Percentiles rank a stretch among this genome's conserved stretches.
Evolutionary conservation across 2,329 filamentous ascomycete species (phyloP).

Genomic region (Penicillium sp.): DNA sequence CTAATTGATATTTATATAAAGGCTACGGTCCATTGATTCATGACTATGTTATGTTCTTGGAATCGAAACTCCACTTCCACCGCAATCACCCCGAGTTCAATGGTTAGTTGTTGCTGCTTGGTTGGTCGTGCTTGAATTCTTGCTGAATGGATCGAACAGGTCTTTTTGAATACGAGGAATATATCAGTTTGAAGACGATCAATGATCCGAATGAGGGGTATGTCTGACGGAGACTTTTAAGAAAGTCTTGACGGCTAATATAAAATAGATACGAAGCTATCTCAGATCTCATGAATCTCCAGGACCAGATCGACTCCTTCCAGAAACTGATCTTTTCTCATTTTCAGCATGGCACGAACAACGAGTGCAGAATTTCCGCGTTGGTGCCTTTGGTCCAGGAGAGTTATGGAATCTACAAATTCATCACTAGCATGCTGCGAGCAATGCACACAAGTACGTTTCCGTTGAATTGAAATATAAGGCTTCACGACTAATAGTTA

Average conservation of each 20-base stretch:
- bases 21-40: slow-evolving; percentile 86
- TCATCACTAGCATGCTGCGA: slow-evolving; percentile 97
- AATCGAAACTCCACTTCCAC: slow-evolving; percentile 95
- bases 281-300: slow-evolving; percentile 89
- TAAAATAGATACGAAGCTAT: slow-evolving; percentile 73
- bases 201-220: slow-evolving; percentile 98
- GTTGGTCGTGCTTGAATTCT: background rate
- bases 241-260: slow-evolving; percentile 21
- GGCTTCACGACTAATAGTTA: background rate
- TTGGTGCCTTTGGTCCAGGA: slow-evolving; percentile 92
- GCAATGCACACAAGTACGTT: slow-evolving; percentile 92
- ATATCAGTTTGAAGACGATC: slow-evolving; percentile 95
- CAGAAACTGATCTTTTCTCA: slow-evolving; percentile 98
- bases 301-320: slow-evolving; percentile 97
- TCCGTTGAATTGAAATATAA: background rate
- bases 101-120: slow-evolving; percentile 47
- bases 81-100: slow-evolving; percentile 97
- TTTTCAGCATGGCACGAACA: slow-evolving; percentile 86
- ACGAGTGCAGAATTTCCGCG: slow-evolving; percentile 93
- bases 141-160: slow-evolving; percentile 35
- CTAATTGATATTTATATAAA: slow-evolving; percentile 19
- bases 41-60: slow-evolving; percentile 93
- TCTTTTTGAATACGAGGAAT: slow-evolving; percentile 98
- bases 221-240: slow-evolving; percentile 9
- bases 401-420: slow-evolving; percentile 99